phyloP scores from a whole-genome alignment of 2,329 filamentous ascomycete species.

The Xylaria sp. region DNA sequence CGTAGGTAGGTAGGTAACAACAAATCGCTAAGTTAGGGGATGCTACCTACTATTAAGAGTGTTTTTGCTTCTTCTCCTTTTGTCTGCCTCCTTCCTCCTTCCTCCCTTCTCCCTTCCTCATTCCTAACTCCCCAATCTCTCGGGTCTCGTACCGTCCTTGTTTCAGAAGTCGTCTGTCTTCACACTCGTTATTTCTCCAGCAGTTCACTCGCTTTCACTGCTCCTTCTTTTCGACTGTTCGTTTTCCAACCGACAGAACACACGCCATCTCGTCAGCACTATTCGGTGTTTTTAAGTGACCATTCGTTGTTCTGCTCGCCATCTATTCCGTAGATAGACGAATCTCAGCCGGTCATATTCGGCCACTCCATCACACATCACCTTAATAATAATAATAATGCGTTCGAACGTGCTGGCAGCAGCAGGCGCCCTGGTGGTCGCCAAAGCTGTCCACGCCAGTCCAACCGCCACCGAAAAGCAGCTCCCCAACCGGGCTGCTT shows the following conservation, averaged over 20 bases:
- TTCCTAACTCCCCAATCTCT: slow-evolving; percentile 27
- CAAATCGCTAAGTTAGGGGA: not conserved
- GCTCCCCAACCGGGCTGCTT: slow-evolving; percentile 62
- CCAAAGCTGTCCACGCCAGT: slow-evolving; percentile 57
- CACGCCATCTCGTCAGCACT: slow-evolving; percentile 15
- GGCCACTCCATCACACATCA: slow-evolving; percentile 26
- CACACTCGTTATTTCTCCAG: slow-evolving; percentile 43
- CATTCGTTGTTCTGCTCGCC: slow-evolving; percentile 31
- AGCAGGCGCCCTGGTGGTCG: slow-evolving; percentile 61
- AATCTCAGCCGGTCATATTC: slow-evolving; percentile 20
- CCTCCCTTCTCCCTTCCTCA: slow-evolving; percentile 13
- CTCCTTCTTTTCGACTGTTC: slow-evolving; percentile 35
- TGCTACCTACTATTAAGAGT: not conserved
- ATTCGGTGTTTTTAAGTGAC: slow-evolving; percentile 35
- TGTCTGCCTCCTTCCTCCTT: slow-evolving; percentile 22
- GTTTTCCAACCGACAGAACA: slow-evolving; percentile 26
- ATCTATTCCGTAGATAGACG: slow-evolving; percentile 25
- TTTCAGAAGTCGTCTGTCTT: slow-evolving; percentile 22
- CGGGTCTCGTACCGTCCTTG: slow-evolving; percentile 29
- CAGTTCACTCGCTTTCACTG: slow-evolving; percentile 50
- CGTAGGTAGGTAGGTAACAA: not conserved
- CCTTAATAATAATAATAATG: slow-evolving; percentile 55
- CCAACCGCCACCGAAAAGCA: slow-evolving; percentile 63
- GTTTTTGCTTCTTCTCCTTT: not conserved
- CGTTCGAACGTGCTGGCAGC: slow-evolving; percentile 60